Percentiles rank a stretch among this genome's conserved stretches.
phyloP scores from a whole-genome alignment of 2,329 filamentous ascomycete species.

The Septoria petroselini region DNA sequence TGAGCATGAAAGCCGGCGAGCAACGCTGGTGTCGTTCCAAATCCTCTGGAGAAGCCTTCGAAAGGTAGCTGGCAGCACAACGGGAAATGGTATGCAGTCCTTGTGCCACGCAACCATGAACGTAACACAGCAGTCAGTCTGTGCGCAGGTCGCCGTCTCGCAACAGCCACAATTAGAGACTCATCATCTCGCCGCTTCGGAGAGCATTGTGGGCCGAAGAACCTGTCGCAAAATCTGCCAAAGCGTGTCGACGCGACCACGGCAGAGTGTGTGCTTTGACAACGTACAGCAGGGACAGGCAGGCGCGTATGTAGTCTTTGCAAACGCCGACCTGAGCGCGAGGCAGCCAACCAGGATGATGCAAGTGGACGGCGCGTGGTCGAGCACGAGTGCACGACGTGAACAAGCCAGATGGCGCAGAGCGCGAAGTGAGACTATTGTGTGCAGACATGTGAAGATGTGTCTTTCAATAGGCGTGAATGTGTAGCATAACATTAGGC shows the following conservation, averaged over 20 bases:
- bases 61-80: not conserved
- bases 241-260: not conserved
- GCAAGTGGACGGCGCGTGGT: not conserved
- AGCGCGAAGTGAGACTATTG: no score
- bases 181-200: not conserved
- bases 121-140: not conserved
- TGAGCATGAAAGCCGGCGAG: slow-evolving; percentile 27
- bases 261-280: not conserved
- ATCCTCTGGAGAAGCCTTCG: slow-evolving; percentile 21
- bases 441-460: no score
- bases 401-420: no score
- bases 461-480: no score
- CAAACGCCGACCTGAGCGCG: slow-evolving; percentile 1
- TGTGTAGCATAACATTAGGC: no score
- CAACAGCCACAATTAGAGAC: not conserved
- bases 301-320: not conserved
- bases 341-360: not conserved
- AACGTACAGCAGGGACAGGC: no score
- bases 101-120: not conserved
- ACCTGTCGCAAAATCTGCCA: not conserved
- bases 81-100: no score
- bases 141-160: not conserved
- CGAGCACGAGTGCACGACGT: no score
- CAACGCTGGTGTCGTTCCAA: slow-evolving; percentile 33
- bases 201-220: not conserved